These are phyloP conservation scores for Lepiota brunneoincarnata DNA, from an alignment of 768 basidiomycete species.

Conservation along the genomic window DNA sequence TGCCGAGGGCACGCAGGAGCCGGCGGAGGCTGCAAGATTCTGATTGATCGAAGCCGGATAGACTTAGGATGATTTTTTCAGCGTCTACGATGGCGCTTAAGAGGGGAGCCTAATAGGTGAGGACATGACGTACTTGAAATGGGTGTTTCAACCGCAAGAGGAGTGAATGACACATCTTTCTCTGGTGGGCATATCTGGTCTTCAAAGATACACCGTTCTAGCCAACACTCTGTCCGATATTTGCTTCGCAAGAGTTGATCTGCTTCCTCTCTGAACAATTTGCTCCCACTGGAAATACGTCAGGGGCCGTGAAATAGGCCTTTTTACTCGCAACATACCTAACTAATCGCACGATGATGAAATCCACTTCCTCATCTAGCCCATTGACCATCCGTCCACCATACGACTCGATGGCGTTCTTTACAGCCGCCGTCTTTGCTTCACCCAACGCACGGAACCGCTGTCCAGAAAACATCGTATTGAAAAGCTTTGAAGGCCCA, in stretches of 20 bases:
- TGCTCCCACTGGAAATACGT: slow-evolving; percentile 56
- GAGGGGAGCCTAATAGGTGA: not conserved
- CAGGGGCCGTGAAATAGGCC: not conserved
- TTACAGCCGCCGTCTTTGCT: slow-evolving; percentile 55
- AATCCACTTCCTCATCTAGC: slow-evolving; percentile 52
- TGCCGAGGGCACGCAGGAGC: slow-evolving; percentile 64
- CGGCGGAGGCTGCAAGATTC: slow-evolving; percentile 65
- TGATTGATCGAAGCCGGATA: slow-evolving; percentile 75
- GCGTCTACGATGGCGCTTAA: slow-evolving; percentile 38
- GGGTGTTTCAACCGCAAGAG: slow-evolving; percentile 58
- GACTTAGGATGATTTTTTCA: slow-evolving; percentile 55
- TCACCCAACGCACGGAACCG: slow-evolving; percentile 66
- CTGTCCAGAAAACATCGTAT: slow-evolving; percentile 50
- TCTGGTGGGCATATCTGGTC: slow-evolving; percentile 66
- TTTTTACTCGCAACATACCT: slow-evolving; percentile 43
- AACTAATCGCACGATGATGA: slow-evolving; percentile 68
- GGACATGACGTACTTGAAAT: slow-evolving; percentile 44
- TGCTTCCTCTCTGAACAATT: slow-evolving; percentile 56
- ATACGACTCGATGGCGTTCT: slow-evolving; percentile 53
- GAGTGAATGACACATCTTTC: slow-evolving; percentile 70
- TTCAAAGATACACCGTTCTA: slow-evolving; percentile 80
- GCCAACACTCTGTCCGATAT: slow-evolving; percentile 91
- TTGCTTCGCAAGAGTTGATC: slow-evolving; percentile 44
- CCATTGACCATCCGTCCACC: slow-evolving; percentile 52
- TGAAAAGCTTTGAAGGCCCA: slow-evolving; percentile 13